These are phyloP conservation scores for Nakaseomyces nivariensis DNA, from an alignment of 1,139 yeast genomes.

Conservation along the genomic window DNA sequence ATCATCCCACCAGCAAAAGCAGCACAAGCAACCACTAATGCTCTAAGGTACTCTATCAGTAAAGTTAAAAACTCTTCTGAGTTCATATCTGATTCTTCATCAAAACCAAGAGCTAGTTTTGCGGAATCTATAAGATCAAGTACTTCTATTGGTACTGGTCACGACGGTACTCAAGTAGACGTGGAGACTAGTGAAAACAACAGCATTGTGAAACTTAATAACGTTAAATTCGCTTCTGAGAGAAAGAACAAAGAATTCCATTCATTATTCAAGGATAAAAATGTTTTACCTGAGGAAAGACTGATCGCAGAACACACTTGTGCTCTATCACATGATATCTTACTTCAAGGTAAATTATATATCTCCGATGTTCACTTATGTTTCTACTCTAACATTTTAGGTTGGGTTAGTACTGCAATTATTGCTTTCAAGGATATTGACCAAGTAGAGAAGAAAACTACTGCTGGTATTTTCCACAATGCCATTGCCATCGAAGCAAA, in stretches of 20 bases:
- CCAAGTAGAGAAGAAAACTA: constrained; percentile 59
- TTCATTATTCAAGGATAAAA: constrained; percentile 41
- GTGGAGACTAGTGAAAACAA: background rate
- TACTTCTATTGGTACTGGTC: constrained; percentile 7
- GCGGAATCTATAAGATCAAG: constrained; percentile 6
- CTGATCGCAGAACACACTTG: constrained; percentile 60
- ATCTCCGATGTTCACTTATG: constrained; percentile 50
- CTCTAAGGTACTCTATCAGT: constrained; percentile 17
- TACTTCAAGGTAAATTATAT: constrained; percentile 63
- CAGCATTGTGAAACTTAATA: constrained; percentile 17
- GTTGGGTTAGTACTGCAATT: constrained; percentile 57
- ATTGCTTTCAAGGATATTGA: constrained; percentile 62
- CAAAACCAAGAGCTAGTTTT: constrained; percentile 8
- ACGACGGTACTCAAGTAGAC: background rate
- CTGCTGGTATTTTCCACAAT: constrained; percentile 67
- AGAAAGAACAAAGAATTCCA: constrained; percentile 58
- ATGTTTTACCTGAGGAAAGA: constrained; percentile 41
- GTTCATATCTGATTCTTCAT: constrained; percentile 2
- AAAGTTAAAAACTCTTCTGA: constrained; percentile 14
- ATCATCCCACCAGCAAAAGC: constrained; percentile 23
- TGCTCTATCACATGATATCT: constrained; percentile 61
- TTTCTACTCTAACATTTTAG: constrained; percentile 64
- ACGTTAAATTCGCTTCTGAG: constrained; percentile 28
- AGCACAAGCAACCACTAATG: constrained; percentile 3
- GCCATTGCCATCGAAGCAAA: constrained; percentile 62